These are phyloP conservation scores for Scleroderma bovista DNA, from an alignment of 768 basidiomycete species.

Conservation along the genomic window DNA sequence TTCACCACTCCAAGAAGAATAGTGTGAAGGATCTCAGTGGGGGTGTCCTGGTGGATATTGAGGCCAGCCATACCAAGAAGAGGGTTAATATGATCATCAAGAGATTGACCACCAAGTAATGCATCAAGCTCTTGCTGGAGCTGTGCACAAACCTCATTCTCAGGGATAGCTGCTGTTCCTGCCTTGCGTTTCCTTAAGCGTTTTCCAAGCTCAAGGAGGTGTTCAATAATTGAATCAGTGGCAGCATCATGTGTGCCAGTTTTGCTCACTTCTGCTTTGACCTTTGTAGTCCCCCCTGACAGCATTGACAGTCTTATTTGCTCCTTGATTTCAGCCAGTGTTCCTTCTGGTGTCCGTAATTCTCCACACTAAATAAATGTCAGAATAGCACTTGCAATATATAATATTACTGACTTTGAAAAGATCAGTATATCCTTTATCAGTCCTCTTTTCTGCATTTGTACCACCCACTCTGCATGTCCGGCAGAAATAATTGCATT, in stretches of 20 bases:
- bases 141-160: not conserved
- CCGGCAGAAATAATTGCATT: constrained; percentile 29
- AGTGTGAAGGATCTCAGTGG: constrained; percentile 30
- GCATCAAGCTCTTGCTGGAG: constrained; percentile 5
- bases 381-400: not conserved
- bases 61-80: constrained; percentile 14
- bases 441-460: constrained; percentile 11
- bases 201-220: not conserved
- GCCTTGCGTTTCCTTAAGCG: not conserved
- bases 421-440: constrained; percentile 21
- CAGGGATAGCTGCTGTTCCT: not conserved
- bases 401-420: constrained; percentile 14
- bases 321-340: not conserved
- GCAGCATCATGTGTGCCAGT: not conserved
- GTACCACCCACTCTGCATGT: constrained; percentile 30
- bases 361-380: not conserved
- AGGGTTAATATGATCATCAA: constrained; percentile 11
- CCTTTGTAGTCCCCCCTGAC: not conserved
- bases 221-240: not conserved
- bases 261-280: not conserved
- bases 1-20: constrained; percentile 31
- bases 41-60: constrained; percentile 28
- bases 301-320: not conserved
- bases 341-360: not conserved
- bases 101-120: constrained; percentile 1